Base-by-base conservation (phyloP, 169 alveolate genomes). In the Eimeria praecox region DNA sequence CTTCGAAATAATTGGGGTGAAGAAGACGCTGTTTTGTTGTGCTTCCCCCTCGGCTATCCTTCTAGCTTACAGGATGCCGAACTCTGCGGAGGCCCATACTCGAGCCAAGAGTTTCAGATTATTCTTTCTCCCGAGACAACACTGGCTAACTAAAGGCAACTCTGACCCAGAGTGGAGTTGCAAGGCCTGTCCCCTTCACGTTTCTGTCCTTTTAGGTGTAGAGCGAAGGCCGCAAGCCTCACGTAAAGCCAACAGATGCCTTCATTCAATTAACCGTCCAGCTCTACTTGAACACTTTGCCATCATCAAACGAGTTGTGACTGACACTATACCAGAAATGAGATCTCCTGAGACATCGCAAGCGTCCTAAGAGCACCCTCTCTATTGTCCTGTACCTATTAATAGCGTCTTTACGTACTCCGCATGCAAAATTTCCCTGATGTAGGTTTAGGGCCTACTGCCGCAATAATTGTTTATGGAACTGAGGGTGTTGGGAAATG, bases 301-400 rank as follows among this genome's bases (percentile, higher is more conserved):
- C 42, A 2, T 42, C 88, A 44, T 78, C 88, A 44, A 44, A 38
- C 2, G 66, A 44, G 88, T 49, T 78, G 88, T 78, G 88, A 44
- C 88, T 20, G 46, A 44, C 59, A 49, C 88, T 78, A 30, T 78
- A 44, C 88, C 88, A 78, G 42, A 78, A 78, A 1, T 78, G 88
- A 27, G 88, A 78, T 78, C 66, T 24, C 88, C 88, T 78, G 88
- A 78, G 46, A n/a, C 88, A 77, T 22, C 40, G 30, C 12, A 46
- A 5, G 66, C 44, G 10, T 44, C 44, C 40, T 10, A 35, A 3
- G 20, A 3, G 33, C 54, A 4, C 54, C 12, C 5, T 73, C 49
- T 3, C 35, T 33, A 18, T 16, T 6, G 33, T 18, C 9, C 5
- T 20, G 2, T 73, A 14, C 9, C 30, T 0, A 1, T 35, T 2